A percentile compares a stretch with the other conserved stretches of the same genome.
Conservation (phyloP, 495 filamentous ascomycete species). For the Aspergillus cristatus region DNA sequence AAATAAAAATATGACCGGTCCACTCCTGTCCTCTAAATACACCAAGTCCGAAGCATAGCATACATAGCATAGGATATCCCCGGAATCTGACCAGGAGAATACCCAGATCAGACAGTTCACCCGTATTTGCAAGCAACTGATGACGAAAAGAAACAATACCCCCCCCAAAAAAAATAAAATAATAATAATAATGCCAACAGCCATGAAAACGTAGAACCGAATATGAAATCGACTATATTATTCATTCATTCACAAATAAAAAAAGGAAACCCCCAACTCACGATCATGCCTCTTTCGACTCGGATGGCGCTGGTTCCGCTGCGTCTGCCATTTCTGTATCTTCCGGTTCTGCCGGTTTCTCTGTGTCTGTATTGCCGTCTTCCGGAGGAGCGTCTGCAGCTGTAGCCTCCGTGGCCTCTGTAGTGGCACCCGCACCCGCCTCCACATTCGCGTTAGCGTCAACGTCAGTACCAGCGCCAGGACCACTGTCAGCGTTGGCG, state of each 20-base stretch:
- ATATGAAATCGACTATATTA: no score
- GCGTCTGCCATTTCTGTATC: constrained; percentile 34
- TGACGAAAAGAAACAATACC: constrained; percentile 1
- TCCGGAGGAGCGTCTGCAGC: constrained; percentile 7
- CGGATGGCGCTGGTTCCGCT: constrained; percentile 13
- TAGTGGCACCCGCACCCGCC: not conserved
- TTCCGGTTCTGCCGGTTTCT: constrained; percentile 6
- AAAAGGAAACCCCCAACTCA: not conserved
- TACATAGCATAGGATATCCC: no score
- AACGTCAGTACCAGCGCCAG: not conserved
- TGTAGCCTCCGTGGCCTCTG: not conserved
- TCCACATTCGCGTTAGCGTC: no score
- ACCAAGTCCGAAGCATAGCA: no score
- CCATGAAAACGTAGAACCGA: no score
- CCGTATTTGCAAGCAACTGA: constrained; percentile 10
- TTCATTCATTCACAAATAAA: not conserved
- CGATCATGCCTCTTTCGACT: constrained; percentile 3
- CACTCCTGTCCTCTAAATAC: no score
- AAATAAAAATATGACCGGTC: no score
- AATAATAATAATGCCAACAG: no score
- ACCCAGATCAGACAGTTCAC: no score
- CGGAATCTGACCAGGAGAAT: no score
- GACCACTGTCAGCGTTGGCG: constrained; percentile 7
- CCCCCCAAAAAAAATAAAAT: not conserved
- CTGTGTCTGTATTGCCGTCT: constrained; percentile 2